Conservation (phyloP, 805 yeast species). For the Yamadazyma laniorum region DNA sequence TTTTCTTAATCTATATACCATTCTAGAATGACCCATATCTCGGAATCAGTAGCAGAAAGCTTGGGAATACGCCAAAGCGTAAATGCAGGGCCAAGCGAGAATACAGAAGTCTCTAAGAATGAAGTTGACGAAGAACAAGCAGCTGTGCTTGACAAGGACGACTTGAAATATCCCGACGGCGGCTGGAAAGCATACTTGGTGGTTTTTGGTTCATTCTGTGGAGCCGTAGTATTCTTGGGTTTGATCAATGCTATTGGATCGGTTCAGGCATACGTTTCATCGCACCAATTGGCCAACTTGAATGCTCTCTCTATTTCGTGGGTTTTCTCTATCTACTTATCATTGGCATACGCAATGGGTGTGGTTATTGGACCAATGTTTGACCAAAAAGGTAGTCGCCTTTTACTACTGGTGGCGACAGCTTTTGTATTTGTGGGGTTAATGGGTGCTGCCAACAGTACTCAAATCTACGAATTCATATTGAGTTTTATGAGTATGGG, state of each 20-base stretch:
- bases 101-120: no score
- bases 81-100: no score
- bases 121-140: constrained; percentile 2
- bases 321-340: constrained; percentile 60
- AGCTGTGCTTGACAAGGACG: constrained; percentile 12
- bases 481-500: constrained; percentile 58
- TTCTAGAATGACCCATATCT: no score
- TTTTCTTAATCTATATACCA: no score
- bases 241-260: constrained; percentile 59
- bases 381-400: constrained; percentile 57
- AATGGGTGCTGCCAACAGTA: constrained; percentile 56
- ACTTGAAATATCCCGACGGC: constrained; percentile 50
- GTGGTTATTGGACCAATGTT: constrained; percentile 59
- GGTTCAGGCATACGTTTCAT: constrained; percentile 56
- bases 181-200: constrained; percentile 56
- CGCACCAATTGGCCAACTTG: constrained; percentile 49
- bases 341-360: constrained; percentile 48
- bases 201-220: constrained; percentile 57
- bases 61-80: no score
- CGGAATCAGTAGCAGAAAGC: no score
- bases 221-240: constrained; percentile 55
- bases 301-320: constrained; percentile 54
- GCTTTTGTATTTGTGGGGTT: constrained; percentile 46
- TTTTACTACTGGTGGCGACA: constrained; percentile 43
- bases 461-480: constrained; percentile 57